Evolutionary conservation across 2,329 filamentous ascomycete genomes (phyloP), one percentile per base, ranked within the genome.

Genomic region (Chalara sp.): DNA sequence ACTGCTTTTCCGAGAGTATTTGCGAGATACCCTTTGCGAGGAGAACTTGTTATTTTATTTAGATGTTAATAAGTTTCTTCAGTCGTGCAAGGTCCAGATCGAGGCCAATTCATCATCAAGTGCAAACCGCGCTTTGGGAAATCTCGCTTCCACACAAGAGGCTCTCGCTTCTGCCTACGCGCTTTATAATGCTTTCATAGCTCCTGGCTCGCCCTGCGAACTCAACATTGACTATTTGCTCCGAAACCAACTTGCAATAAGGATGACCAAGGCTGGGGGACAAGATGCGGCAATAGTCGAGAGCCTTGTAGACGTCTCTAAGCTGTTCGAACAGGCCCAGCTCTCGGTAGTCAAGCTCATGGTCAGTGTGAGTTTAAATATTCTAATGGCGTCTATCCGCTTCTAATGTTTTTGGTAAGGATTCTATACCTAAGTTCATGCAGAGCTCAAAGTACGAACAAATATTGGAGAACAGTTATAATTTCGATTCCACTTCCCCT

Each of bases 331-430:
- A 69, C 88, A 95, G 66, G 93, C 93, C 6, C 90, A 96, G 67
- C 88, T 86, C 57, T 93, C 91, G 8, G 93, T 99, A 39, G 97
- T 97, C 75, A 97, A 97, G 74, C 75, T 97, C 62, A 97, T 99
- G 93, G 93, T 92, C 58, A 96, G 90, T 70, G 91, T 96, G 83
- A 79, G 91, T 84, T 58, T 49, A 54, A 31, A 39, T 3, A 4
- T 7, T 37, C 11, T 30, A 35, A 28, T 33, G n/a, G 5, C 28
- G 41, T 41, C 11, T n/a, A 37, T 29, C 48, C 6, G 3, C 21
- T 21, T 39, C 56, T 62, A 49, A 61, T 46, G 5, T 33, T 29
- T 7, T 46, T 32, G 31, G 37, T n/a, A 55, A 86, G 83, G 83
- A 87, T 62, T 87, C 83, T 33, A 83, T 87, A 8, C 83, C 83